A percentile compares a stretch with the other conserved stretches of the same genome.
phyloP scores from a whole-genome alignment of 257 asterid genomes.

The Nemophila menziesii region DNA sequence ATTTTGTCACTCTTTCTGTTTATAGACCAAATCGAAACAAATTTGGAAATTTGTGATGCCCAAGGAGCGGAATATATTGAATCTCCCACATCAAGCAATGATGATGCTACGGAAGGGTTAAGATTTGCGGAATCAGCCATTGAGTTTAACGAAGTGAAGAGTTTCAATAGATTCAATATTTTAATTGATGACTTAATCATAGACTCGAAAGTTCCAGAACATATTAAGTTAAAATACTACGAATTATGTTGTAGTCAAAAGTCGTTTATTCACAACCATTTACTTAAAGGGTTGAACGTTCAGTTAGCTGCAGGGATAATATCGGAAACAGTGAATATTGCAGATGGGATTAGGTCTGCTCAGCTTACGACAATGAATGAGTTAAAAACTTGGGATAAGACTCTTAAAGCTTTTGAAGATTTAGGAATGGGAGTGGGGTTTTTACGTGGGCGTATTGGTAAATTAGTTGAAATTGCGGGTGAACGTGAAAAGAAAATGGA shows the following conservation, averaged over 20 bases:
- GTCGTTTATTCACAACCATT: slow-evolving; percentile 36
- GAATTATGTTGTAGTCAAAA: slow-evolving; percentile 45
- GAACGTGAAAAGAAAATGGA: slow-evolving; percentile 16
- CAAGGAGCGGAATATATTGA: slow-evolving; percentile 13
- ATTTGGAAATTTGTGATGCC: slow-evolving; percentile 8
- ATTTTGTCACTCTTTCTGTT: not conserved
- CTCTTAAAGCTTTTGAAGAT: slow-evolving; percentile 43
- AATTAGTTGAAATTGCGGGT: slow-evolving; percentile 16
- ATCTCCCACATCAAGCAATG: not conserved
- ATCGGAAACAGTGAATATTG: slow-evolving; percentile 31
- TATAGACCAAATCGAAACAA: not conserved
- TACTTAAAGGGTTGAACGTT: slow-evolving; percentile 37
- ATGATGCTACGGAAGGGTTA: slow-evolving; percentile 20
- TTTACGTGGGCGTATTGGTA: slow-evolving; percentile 26
- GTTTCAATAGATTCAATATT: slow-evolving; percentile 38
- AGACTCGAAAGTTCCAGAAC: slow-evolving; percentile 33
- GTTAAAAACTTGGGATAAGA: slow-evolving; percentile 41
- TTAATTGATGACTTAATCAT: slow-evolving; percentile 33
- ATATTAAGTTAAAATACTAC: slow-evolving; percentile 30
- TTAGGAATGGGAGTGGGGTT: slow-evolving; percentile 59
- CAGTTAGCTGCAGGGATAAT: slow-evolving; percentile 43
- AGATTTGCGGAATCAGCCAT: slow-evolving; percentile 18
- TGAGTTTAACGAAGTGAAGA: slow-evolving; percentile 27
- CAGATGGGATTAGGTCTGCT: slow-evolving; percentile 42
- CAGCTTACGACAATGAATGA: slow-evolving; percentile 17